phyloP scores from a whole-genome alignment of 305 asterid species.

The Nicotiana rustica region DNA sequence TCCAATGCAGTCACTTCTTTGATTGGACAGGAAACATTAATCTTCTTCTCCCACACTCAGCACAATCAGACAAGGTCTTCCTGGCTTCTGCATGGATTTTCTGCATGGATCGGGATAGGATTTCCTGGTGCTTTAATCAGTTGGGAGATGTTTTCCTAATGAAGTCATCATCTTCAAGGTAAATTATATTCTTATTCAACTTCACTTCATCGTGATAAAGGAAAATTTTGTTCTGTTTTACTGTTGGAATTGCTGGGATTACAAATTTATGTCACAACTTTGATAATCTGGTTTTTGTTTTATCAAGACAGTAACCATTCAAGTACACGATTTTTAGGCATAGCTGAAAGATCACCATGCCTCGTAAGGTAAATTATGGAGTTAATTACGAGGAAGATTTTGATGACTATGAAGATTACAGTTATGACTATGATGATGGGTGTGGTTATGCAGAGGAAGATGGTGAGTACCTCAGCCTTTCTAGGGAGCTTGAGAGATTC shows the following conservation, averaged over 20 bases:
- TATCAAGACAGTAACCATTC: background rate
- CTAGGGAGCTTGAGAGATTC: conserved; percentile 18
- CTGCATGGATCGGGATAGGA: conserved; percentile 20
- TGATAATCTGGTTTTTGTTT: background rate
- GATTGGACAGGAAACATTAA: conserved; percentile 21
- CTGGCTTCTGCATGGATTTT: background rate
- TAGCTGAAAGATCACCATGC: conserved; percentile 56
- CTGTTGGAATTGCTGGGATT: background rate
- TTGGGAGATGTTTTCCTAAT: conserved; percentile 20
- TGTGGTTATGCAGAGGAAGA: conserved; percentile 54
- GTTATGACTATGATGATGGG: conserved; percentile 53
- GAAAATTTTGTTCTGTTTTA: conserved; percentile 23
- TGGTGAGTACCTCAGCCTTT: conserved; percentile 52
- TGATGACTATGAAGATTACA: conserved; percentile 55
- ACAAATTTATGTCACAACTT: background rate
- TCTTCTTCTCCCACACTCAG: conserved; percentile 14
- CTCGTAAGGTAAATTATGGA: conserved; percentile 71
- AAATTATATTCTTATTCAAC: conserved; percentile 19
- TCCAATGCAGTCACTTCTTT: conserved; percentile 14
- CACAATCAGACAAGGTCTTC: conserved; percentile 6
- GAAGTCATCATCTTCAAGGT: conserved; percentile 7
- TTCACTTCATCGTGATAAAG: conserved; percentile 26
- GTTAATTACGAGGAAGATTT: conserved; percentile 57
- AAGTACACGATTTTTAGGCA: conserved; percentile 21
- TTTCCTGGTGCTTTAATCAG: background rate